Evolutionary conservation across 129 eudicot genomes (phyloP).

Genomic region (Cynara cardunculus): DNA sequence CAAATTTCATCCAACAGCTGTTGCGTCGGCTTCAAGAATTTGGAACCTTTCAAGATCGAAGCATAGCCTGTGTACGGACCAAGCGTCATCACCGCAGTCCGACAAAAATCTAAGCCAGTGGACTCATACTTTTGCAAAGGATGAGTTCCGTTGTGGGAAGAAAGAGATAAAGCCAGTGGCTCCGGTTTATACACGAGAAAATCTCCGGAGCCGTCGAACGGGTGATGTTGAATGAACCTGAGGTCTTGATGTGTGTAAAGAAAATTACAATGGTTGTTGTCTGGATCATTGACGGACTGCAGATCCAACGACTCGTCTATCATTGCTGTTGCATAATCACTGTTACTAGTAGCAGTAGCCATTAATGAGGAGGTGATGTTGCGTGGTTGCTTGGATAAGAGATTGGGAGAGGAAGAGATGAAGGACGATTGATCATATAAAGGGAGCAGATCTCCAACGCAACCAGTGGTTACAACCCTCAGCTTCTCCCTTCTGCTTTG

Average conservation of each 20-base stretch:
- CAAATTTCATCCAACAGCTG: slow-evolving; percentile 56
- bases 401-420: slow-evolving; percentile 24
- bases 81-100: no score
- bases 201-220: no score
- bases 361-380: not conserved
- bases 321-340: not conserved
- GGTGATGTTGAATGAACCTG: slow-evolving; percentile 21
- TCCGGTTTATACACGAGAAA: slow-evolving; percentile 30
- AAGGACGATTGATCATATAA: slow-evolving; percentile 36
- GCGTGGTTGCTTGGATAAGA: slow-evolving; percentile 14
- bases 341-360: not conserved
- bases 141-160: slow-evolving; percentile 24
- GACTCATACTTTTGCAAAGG: slow-evolving; percentile 25
- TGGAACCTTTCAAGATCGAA: slow-evolving; percentile 56
- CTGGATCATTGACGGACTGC: no score
- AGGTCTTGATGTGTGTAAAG: slow-evolving; percentile 18
- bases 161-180: slow-evolving; percentile 41
- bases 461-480: slow-evolving; percentile 22
- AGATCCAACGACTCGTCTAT: not conserved
- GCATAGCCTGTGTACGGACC: slow-evolving; percentile 79
- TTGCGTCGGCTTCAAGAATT: slow-evolving; percentile 68
- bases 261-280: slow-evolving; percentile 6
- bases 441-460: slow-evolving; percentile 17
- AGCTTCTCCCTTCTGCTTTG: slow-evolving; percentile 75
- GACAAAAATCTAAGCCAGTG: not conserved